Evolutionary conservation across 805 yeast genomes (phyloP).

Genomic region (Saccharomycopsis lassenensis): DNA sequence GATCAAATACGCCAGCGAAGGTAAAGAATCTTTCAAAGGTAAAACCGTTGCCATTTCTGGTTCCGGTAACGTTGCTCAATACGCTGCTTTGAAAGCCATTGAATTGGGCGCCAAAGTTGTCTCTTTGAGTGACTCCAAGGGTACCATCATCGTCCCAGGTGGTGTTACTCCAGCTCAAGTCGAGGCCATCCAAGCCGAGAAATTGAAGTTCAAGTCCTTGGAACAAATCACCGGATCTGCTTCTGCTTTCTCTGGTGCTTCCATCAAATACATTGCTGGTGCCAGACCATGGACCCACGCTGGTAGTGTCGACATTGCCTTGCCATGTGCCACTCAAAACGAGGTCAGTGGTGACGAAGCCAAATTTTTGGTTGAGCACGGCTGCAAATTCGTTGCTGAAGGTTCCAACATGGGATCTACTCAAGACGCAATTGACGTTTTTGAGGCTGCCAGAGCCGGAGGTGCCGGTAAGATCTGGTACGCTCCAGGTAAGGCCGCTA

Average conservation of each 20-base stretch:
- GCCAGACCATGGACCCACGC: slow-evolving; percentile 95
- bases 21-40: slow-evolving; percentile 83
- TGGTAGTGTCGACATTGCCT: slow-evolving; percentile 87
- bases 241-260: slow-evolving; percentile 30
- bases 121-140: slow-evolving; percentile 91
- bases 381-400: slow-evolving; percentile 90
- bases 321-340: slow-evolving; percentile 98
- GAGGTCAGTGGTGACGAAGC: slow-evolving; percentile 98
- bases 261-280: slow-evolving; percentile 77
- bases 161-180: slow-evolving; percentile 85
- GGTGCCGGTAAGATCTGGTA: slow-evolving; percentile 66
- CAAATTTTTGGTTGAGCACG: slow-evolving; percentile 82
- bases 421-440: slow-evolving; percentile 89
- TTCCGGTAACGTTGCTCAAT: slow-evolving; percentile 98
- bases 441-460: slow-evolving; percentile 66
- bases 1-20: slow-evolving; percentile 86
- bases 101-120: slow-evolving; percentile 95
- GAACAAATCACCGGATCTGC: slow-evolving; percentile 51
- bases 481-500: slow-evolving; percentile 99
- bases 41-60: slow-evolving; percentile 96
- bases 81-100: slow-evolving; percentile 93
- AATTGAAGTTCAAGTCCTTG: slow-evolving; percentile 66
- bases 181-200: slow-evolving; percentile 63
- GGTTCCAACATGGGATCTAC: slow-evolving; percentile 99
- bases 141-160: slow-evolving; percentile 59